A percentile compares a stretch with the other conserved stretches of the same genome.
These are phyloP conservation scores for Podospora anserina DNA, from an alignment of 495 filamentous ascomycete species.

Conservation along the genomic window DNA sequence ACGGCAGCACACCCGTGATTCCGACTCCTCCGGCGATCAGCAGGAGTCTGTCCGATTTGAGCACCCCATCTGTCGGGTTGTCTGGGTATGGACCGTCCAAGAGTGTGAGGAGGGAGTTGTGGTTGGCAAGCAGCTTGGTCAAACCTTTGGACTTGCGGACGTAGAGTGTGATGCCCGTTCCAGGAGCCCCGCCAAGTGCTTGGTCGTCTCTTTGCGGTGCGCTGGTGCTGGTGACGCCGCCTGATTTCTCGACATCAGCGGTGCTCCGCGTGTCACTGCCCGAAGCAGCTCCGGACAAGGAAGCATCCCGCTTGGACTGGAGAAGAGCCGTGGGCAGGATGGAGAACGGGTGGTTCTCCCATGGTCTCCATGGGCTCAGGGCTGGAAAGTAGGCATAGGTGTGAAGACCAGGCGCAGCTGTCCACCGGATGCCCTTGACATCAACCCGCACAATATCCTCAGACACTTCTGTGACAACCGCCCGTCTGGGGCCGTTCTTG, in stretches of 20 bases:
- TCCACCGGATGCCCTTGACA: constrained; percentile 36
- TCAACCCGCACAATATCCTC: constrained; percentile 37
- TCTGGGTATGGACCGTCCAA: constrained; percentile 32
- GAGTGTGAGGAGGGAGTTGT: constrained; percentile 24
- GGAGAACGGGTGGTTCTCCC: constrained; percentile 54
- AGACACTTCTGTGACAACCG: constrained; percentile 36
- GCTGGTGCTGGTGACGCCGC: neutral
- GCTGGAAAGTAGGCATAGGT: constrained; percentile 47
- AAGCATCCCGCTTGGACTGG: neutral
- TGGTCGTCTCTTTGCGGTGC: neutral
- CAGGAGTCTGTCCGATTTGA: constrained; percentile 32
- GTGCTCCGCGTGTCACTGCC: neutral
- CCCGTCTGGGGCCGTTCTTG: constrained; percentile 29
- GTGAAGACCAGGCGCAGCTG: constrained; percentile 25
- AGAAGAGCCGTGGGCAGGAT: constrained; percentile 28
- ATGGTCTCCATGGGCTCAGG: constrained; percentile 34
- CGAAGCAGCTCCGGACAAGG: neutral
- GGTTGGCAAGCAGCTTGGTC: constrained; percentile 21
- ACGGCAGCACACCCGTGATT: constrained; percentile 40
- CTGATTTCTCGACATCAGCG: constrained; percentile 16
- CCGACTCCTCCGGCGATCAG: constrained; percentile 45
- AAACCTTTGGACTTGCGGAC: constrained; percentile 30
- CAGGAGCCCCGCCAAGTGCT: constrained; percentile 4
- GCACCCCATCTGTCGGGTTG: constrained; percentile 12
- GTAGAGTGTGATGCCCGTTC: constrained; percentile 32